Evolutionary conservation across 805 yeast species (phyloP).

Genomic region (Starmera pachycereana): DNA sequence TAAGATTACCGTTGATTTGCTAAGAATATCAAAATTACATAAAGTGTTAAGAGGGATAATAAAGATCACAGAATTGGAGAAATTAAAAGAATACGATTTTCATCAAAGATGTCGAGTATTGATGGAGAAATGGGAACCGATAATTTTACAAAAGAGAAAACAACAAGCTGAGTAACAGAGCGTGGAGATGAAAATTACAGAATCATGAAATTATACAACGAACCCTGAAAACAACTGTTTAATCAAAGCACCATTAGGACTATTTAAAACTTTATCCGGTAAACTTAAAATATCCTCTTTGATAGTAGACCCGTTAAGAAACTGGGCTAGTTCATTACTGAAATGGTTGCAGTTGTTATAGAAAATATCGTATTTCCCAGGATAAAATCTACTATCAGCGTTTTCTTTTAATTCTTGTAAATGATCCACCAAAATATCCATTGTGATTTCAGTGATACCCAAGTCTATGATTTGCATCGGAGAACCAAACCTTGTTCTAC

Average conservation of each 20-base stretch:
- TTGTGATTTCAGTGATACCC: slow-evolving; percentile 42
- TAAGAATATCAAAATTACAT: not conserved
- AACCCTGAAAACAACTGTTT: slow-evolving; percentile 21
- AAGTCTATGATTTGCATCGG: slow-evolving; percentile 43
- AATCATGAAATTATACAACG: not conserved
- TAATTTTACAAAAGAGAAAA: too few relatives aligned
- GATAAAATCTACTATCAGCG: slow-evolving; percentile 31
- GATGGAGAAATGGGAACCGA: too few relatives aligned
- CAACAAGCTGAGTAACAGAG: too few relatives aligned
- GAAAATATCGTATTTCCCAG: slow-evolving; percentile 41
- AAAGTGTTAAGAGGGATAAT: not conserved
- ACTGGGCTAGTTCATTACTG: slow-evolving; percentile 45
- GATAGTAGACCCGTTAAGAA: slow-evolving; percentile 43
- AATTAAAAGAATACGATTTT: too few relatives aligned
- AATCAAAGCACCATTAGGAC: slow-evolving; percentile 42
- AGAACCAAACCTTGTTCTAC: slow-evolving; percentile 46
- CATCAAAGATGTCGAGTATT: too few relatives aligned
- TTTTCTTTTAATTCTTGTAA: slow-evolving; percentile 31
- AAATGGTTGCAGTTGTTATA: slow-evolving; percentile 63
- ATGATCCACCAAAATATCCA: slow-evolving; percentile 44
- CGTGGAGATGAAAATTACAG: too few relatives aligned
- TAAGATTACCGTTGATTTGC: not conserved
- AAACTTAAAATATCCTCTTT: slow-evolving; percentile 42
- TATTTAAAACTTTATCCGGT: slow-evolving; percentile 40
- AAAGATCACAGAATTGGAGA: too few relatives aligned